Percentiles rank a stretch among this genome's conserved stretches.
Conservation (phyloP, 2,329 filamentous ascomycete genomes). For the Stachybotrys echinatus region DNA sequence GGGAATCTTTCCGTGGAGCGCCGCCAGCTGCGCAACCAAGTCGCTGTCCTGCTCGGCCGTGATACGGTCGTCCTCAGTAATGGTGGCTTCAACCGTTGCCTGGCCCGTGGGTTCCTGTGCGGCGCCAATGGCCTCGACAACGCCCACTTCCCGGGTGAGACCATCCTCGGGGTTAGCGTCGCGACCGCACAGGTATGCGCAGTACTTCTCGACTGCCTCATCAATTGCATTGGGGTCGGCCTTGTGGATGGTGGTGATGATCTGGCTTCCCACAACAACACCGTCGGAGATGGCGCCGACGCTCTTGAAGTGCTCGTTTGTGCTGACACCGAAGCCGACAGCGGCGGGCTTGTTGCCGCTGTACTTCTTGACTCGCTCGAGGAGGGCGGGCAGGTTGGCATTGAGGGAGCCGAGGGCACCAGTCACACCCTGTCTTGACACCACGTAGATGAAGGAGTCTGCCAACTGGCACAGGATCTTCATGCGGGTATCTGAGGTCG, state of each 20-base stretch:
- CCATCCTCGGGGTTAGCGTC: slow-evolving; percentile 27
- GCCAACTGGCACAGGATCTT: slow-evolving; percentile 93
- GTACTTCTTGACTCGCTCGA: slow-evolving; percentile 84
- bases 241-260: slow-evolving; percentile 68
- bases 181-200: slow-evolving; percentile 59
- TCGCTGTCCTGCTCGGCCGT: slow-evolving; percentile 46
- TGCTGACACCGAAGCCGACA: slow-evolving; percentile 95
- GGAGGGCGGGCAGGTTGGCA: slow-evolving; percentile 71
- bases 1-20: slow-evolving; percentile 74
- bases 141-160: slow-evolving; percentile 59
- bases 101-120: slow-evolving; percentile 34
- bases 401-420: slow-evolving; percentile 82
- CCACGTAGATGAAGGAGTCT: slow-evolving; percentile 98
- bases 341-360: slow-evolving; percentile 87
- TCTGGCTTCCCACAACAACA: slow-evolving; percentile 94
- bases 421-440: slow-evolving; percentile 94
- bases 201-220: slow-evolving; percentile 80
- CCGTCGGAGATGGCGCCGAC: slow-evolving; percentile 83
- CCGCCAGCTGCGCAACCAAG: slow-evolving; percentile 78
- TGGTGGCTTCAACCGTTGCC: slow-evolving; percentile 51
- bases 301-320: slow-evolving; percentile 84
- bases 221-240: slow-evolving; percentile 30
- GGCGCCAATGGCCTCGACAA: slow-evolving; percentile 60
- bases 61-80: slow-evolving; percentile 66
- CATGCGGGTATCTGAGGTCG: slow-evolving; percentile 90